Evolutionary conservation across 179 eudicot genomes (phyloP), one percentile per base, ranked within the genome.

Genomic region (Corrigiola litoralis): DNA sequence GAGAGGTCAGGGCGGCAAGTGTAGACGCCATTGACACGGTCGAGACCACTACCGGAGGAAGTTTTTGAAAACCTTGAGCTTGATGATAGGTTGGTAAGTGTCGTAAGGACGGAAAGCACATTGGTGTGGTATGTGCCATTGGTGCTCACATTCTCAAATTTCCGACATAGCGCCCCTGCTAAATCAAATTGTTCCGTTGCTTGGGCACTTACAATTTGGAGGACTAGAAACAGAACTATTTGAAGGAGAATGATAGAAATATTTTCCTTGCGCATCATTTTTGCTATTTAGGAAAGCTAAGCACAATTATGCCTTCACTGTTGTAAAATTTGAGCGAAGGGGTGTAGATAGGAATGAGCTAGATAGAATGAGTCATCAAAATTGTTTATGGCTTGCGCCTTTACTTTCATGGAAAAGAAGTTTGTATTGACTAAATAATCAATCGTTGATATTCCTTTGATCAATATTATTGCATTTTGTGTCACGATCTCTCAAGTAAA

Each of bases 1-100:
- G 61, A 17, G 55, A 68, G 11, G 41, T 68, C 69, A 0, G 73
- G 61, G 0, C 73, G 68, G 42, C 78, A 74, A 20, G 38, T 47
- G 61, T 38, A 74, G 33, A 48, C 21, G 12, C 69, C 78, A 42
- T 69, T 62, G 34, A 64, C 68, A 0, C 4, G 63, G 65, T 62
- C 16, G 0, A 16, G 17, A 2, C 72, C 69, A 0, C 7, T 2
- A 0, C 73, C 72, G 1, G 34, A 6, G 6, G 66, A 52, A 12
- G 44, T 0, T 31, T 10, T 14, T 16, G 4, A 33, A 49, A 73
- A 73, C 5, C 49, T 29, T 0, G 48, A 0, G 4, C 6, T 33
- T n/a, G 59, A 57, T 17, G 58, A 47, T 3, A 1, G 63, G 14
- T 0, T 5, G 45, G n/a, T 51, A 6, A 74, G 70, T 5, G 57